Conservation (phyloP, 2,329 filamentous ascomycete genomes). For the Penicillium sp. region DNA sequence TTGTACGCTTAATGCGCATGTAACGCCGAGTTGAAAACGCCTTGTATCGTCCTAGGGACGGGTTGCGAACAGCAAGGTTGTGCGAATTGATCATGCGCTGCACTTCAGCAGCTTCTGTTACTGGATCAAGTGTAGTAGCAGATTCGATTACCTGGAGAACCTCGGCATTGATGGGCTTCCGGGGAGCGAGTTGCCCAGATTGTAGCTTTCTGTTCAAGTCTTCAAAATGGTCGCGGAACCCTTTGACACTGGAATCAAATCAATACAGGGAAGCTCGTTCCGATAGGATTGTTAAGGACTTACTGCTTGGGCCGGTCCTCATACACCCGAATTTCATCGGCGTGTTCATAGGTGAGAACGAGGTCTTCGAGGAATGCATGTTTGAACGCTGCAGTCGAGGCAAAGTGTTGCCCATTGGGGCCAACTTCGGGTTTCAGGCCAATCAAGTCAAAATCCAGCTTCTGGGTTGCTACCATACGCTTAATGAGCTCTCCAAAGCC, state of each 20-base stretch:
- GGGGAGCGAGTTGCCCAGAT: conserved; percentile 44
- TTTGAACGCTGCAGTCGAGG: conserved; percentile 89
- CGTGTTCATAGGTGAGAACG: conserved; percentile 79
- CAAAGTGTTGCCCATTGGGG: conserved; percentile 75
- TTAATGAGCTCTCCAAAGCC: conserved; percentile 77
- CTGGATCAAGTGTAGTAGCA: conserved; percentile 71
- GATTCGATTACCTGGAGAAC: conserved; percentile 84
- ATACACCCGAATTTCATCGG: conserved; percentile 75
- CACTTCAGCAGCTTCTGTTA: conserved; percentile 77
- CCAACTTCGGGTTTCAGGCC: conserved; percentile 82
- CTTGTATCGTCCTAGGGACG: conserved; percentile 37
- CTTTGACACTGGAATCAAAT: conserved; percentile 59
- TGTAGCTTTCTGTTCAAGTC: conserved; percentile 68
- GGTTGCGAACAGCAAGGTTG: conserved; percentile 54
- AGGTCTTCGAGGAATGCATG: conserved; percentile 77
- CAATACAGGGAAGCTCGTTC: background rate
- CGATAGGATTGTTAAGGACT: conserved; percentile 18
- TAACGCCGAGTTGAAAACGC: conserved; percentile 34
- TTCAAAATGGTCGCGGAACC: conserved; percentile 80
- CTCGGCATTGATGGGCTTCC: conserved; percentile 70
- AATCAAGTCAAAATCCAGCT: conserved; percentile 83
- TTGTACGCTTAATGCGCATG: conserved; percentile 74
- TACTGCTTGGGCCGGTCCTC: conserved; percentile 63
- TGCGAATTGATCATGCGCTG: conserved; percentile 88
- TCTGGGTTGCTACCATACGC: conserved; percentile 74